Evolutionary conservation across 352 stramenopile genomes (phyloP).

Genomic region (Phytopythium montanum): DNA sequence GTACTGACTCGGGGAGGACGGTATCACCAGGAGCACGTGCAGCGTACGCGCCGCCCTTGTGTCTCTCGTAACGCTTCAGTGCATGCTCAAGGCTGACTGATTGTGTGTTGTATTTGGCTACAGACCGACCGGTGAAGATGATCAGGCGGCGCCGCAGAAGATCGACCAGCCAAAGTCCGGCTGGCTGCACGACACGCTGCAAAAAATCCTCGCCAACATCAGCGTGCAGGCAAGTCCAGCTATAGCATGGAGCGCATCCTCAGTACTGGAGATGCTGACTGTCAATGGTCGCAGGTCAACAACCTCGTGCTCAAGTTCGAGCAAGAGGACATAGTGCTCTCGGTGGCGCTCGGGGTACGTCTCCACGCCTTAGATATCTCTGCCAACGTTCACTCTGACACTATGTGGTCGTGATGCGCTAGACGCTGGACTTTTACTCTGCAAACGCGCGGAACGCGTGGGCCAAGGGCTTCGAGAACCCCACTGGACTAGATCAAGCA

Average conservation of each 20-base stretch:
- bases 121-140: conserved; percentile 1
- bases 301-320: conserved; percentile 90
- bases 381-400: background rate
- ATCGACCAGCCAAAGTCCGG: conserved; percentile 81
- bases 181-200: conserved; percentile 75
- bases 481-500: conserved; percentile 33
- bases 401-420: conserved; percentile 2
- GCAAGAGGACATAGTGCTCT: conserved; percentile 84
- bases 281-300: conserved; percentile 45
- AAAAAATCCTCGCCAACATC: conserved; percentile 81
- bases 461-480: conserved; percentile 66
- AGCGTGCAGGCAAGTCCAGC: conserved; percentile 47
- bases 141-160: conserved; percentile 17
- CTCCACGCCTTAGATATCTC: background rate
- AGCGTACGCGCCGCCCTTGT: background rate
- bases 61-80: background rate
- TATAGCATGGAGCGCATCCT: background rate
- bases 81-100: background rate
- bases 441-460: conserved; percentile 54
- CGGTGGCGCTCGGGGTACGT: conserved; percentile 71
- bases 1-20: conserved; percentile 22
- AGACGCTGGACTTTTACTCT: conserved; percentile 79
- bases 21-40: conserved; percentile 10
- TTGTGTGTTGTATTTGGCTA: background rate
- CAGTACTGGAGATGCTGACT: too few relatives aligned